phyloP scores from a whole-genome alignment of 306 rosid genomes.

The Rosa persica region DNA sequence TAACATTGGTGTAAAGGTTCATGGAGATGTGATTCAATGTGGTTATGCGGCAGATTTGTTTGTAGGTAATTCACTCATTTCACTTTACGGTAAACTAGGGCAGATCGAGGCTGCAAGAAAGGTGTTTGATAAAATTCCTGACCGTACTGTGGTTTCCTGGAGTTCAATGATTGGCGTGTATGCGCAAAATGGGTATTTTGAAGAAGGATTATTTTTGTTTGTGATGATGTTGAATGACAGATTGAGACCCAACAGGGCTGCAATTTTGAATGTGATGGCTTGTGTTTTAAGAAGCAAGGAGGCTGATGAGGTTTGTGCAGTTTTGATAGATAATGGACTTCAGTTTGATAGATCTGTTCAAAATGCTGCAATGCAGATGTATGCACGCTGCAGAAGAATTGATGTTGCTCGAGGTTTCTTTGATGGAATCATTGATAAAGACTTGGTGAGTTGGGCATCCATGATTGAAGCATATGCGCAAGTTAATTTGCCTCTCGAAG shows the following conservation, averaged over 20 bases:
- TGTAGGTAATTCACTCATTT: slow-evolving; percentile 40
- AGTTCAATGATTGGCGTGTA: slow-evolving; percentile 45
- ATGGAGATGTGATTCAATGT: slow-evolving; percentile 19
- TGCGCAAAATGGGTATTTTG: slow-evolving; percentile 25
- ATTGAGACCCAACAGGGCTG: slow-evolving; percentile 31
- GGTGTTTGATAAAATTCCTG: slow-evolving; percentile 36
- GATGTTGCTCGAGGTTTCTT: slow-evolving; percentile 34
- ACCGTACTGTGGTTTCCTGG: slow-evolving; percentile 41
- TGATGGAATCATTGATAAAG: slow-evolving; percentile 36
- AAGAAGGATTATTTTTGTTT: slow-evolving; percentile 27
- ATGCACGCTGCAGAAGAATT: slow-evolving; percentile 41
- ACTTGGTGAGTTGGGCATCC: slow-evolving; percentile 49
- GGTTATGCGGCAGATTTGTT: slow-evolving; percentile 29
- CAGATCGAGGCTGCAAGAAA: slow-evolving; percentile 23
- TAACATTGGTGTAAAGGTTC: slow-evolving; percentile 28
- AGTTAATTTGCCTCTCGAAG: slow-evolving; percentile 33
- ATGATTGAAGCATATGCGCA: slow-evolving; percentile 43
- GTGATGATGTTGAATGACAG: slow-evolving; percentile 30
- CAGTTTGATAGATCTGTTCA: slow-evolving; percentile 29
- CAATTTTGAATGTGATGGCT: slow-evolving; percentile 43
- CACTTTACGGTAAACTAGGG: slow-evolving; percentile 41
- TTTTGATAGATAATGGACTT: slow-evolving; percentile 18
- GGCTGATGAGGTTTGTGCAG: slow-evolving; percentile 27
- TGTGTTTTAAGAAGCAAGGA: slow-evolving; percentile 32
- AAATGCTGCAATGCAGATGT: slow-evolving; percentile 45